Base-by-base conservation (phyloP, 1,284 basidiomycete genomes). In the Polyporus tsugae region DNA sequence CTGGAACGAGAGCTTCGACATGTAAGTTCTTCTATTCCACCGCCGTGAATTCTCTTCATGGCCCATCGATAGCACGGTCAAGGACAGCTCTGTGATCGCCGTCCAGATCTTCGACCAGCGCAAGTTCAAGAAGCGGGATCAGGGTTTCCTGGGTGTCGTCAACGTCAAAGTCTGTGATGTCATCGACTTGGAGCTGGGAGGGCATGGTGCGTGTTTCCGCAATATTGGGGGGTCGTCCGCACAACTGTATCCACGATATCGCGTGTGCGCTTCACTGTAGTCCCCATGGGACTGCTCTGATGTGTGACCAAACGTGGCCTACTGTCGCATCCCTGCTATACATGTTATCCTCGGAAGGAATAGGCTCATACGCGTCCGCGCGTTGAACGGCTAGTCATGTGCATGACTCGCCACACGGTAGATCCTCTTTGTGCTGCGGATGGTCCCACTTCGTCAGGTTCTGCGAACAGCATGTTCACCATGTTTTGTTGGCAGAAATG, bases 41-140 rank as follows among this genome's bases (percentile, higher is more conserved):
- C 49, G 36, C 29, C 38, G 2, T 25, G 46, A 9, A 29, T n/a
- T 11, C 19, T 11, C 46, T 71, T 41, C 19, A 64, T 69, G 67
- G 67, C 65, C 68, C 69, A 67, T 6, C 29, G 44, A 19, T 71
- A 96, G 95, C 73, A 91, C 87, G 69, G 93, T 98, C 75, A 95
- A 94, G 73, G 94, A 94, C 75, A 93, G 92, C 36, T 98, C 96
- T 55, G 90, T 94, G 75, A 89, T 99, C 70, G 91, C 93, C n/a
- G 95, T 99, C 62, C 97, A 99, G 84, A 93, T 99, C 75, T 99
- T 99, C 78, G 97, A 99, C 84, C 95, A 98, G 82, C 91, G 93
- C 80, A 98, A 98, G 83, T 99, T 98, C 86, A 98, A 93, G 85
- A 94, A 94, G 82, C 91, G 94, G 77, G 97, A 99, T 81, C 97